A percentile compares a stretch with the other conserved stretches of the same genome.
Conservation (phyloP, 2,329 filamentous ascomycete species). For the Ilyonectria robusta region DNA sequence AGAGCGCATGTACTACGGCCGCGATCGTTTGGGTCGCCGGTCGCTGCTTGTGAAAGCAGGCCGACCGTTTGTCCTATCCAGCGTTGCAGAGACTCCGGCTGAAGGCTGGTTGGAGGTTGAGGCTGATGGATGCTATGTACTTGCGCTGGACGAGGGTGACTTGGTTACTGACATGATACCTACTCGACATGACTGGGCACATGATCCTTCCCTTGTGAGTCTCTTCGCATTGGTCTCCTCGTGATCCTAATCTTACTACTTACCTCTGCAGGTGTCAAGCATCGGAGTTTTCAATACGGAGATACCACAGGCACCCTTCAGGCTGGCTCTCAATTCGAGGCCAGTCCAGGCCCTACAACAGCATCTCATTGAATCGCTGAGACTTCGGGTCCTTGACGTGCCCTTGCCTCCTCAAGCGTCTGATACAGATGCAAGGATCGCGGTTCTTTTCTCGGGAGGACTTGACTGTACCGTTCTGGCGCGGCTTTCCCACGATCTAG, state of each 20-base stretch:
- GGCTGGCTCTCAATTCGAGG: slow-evolving; percentile 53
- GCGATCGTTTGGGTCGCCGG: slow-evolving; percentile 89
- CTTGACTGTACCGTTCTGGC: slow-evolving; percentile 94
- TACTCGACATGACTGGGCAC: slow-evolving; percentile 50
- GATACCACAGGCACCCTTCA: slow-evolving; percentile 53
- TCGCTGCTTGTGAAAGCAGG: slow-evolving; percentile 78
- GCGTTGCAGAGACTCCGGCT: slow-evolving; percentile 71
- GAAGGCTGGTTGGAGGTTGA: slow-evolving; percentile 83
- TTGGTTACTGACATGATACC: slow-evolving; percentile 30
- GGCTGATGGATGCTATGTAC: slow-evolving; percentile 83
- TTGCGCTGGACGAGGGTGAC: slow-evolving; percentile 64
- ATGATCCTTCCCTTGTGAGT: slow-evolving; percentile 63
- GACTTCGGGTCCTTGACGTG: slow-evolving; percentile 75
- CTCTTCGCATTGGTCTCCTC: slow-evolving; percentile 21
- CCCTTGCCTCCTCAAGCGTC: slow-evolving; percentile 66
- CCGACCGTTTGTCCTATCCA: slow-evolving; percentile 75
- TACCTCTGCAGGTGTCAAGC: slow-evolving; percentile 65
- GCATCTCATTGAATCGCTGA: slow-evolving; percentile 73
- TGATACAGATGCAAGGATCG: slow-evolving; percentile 68
- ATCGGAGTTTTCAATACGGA: slow-evolving; percentile 67
- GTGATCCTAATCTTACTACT: slow-evolving; percentile 55
- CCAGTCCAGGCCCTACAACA: slow-evolving; percentile 68
- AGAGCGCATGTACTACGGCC: slow-evolving; percentile 81
- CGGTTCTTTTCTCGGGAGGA: slow-evolving; percentile 93
- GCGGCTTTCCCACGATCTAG: slow-evolving; percentile 81